A percentile compares a stretch with the other conserved stretches of the same genome.
These are phyloP conservation scores for Ceratorhiza oryzae-sativae DNA, from an alignment of 1,284 basidiomycete genomes.

Conservation along the genomic window DNA sequence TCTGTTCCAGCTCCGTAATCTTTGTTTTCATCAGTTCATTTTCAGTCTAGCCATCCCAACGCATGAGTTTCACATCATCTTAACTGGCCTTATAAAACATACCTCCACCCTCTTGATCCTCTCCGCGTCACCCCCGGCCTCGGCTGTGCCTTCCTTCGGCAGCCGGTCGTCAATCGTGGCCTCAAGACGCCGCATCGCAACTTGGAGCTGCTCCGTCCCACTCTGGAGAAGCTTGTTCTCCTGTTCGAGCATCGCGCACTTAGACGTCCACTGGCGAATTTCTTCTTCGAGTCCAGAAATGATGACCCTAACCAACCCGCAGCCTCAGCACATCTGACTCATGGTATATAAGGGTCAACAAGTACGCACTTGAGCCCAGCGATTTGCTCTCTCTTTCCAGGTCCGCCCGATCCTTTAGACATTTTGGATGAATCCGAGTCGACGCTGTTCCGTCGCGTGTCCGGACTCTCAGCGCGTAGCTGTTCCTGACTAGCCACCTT, in stretches of 20 bases:
- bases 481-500: conserved; percentile 13
- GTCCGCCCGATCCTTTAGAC: conserved; percentile 58
- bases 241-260: conserved; percentile 72
- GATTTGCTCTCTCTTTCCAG: conserved; percentile 63
- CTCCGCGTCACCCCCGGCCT: conserved; percentile 43
- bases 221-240: conserved; percentile 77
- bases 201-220: conserved; percentile 79
- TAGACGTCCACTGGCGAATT: conserved; percentile 67
- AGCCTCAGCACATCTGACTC: conserved; percentile 33
- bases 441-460: conserved; percentile 37
- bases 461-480: conserved; percentile 44
- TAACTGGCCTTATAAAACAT: neutral
- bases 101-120: conserved; percentile 40
- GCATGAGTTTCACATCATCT: neutral
- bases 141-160: conserved; percentile 49
- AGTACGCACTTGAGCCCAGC: conserved; percentile 72
- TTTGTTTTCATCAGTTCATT: conserved; percentile 73
- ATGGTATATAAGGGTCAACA: neutral
- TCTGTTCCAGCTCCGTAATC: conserved; percentile 72
- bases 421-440: conserved; percentile 53
- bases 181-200: conserved; percentile 75
- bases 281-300: conserved; percentile 88
- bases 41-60: conserved; percentile 58
- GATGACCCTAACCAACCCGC: conserved; percentile 67
- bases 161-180: conserved; percentile 71